Percentiles rank a stretch among this genome's conserved stretches.
Evolutionary conservation across 495 filamentous ascomycete species (phyloP).

Genomic region (Xylaria bambusicola): DNA sequence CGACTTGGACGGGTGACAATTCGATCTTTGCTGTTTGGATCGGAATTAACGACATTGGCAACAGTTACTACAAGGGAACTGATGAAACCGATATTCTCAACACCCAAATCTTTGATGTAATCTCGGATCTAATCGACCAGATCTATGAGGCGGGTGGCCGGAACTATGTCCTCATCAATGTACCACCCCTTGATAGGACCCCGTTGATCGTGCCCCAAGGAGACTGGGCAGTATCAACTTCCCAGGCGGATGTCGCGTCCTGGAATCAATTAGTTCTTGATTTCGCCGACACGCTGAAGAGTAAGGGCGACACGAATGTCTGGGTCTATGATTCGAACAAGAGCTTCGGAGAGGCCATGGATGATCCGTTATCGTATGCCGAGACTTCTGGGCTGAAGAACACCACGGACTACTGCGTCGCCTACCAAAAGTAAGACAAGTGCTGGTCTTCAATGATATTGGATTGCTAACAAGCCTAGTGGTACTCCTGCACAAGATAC

Average conservation of each 20-base stretch:
- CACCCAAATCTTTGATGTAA: conserved; percentile 57
- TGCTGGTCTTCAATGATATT: neutral
- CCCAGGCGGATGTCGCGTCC: conserved; percentile 40
- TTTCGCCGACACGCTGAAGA: conserved; percentile 39
- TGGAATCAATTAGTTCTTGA: conserved; percentile 41
- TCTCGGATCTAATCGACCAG: conserved; percentile 55
- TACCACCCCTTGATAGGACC: conserved; percentile 70
- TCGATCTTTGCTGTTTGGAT: conserved; percentile 72
- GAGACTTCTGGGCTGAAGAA: conserved; percentile 53
- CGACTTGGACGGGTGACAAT: conserved; percentile 58
- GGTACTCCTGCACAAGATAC: conserved; percentile 55
- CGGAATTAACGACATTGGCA: conserved; percentile 79
- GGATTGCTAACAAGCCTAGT: conserved; percentile 34
- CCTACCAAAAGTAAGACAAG: conserved; percentile 55
- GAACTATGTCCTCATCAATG: conserved; percentile 75
- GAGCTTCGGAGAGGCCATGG: conserved; percentile 56
- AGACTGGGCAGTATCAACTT: conserved; percentile 23
- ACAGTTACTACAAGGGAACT: conserved; percentile 56
- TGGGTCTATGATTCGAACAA: conserved; percentile 50
- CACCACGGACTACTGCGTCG: conserved; percentile 53
- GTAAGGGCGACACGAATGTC: conserved; percentile 42
- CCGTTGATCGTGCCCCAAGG: conserved; percentile 51
- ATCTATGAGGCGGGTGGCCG: conserved; percentile 66
- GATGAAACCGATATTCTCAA: conserved; percentile 42
- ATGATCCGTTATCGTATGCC: conserved; percentile 49